A percentile compares a stretch with the other conserved stretches of the same genome.
Conservation (phyloP, 1,284 basidiomycete genomes). For the Leccinum pallidistipes region DNA sequence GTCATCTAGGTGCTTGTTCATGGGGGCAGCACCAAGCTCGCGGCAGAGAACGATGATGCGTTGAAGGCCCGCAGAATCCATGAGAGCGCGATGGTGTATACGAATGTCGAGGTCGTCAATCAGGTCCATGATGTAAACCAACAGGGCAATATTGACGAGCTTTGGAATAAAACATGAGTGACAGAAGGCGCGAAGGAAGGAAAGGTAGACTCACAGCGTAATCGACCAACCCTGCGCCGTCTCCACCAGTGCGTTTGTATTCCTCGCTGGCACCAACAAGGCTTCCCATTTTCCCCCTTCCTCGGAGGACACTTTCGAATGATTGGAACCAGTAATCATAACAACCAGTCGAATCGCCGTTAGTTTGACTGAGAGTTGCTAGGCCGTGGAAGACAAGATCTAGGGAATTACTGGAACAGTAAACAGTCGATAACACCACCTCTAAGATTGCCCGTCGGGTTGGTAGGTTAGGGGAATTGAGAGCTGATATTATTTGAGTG, state of each 20-base stretch:
- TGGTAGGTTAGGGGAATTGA: constrained; percentile 82
- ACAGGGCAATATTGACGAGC: constrained; percentile 70
- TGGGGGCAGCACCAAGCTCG: constrained; percentile 61
- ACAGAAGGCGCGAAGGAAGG: constrained; percentile 5
- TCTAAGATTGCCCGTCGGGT: constrained; percentile 85
- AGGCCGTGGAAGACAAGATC: constrained; percentile 62
- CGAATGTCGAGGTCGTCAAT: constrained; percentile 81
- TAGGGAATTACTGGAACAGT: constrained; percentile 55
- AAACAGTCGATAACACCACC: constrained; percentile 66
- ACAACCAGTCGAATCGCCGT: constrained; percentile 56
- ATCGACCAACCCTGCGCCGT: constrained; percentile 72
- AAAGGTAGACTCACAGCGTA: constrained; percentile 68
- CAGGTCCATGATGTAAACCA: constrained; percentile 63
- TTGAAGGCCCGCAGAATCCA: constrained; percentile 85
- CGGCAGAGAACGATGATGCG: constrained; percentile 75
- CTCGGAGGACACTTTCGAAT: constrained; percentile 76
- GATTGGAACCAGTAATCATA: constrained; percentile 93
- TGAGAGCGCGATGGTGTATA: constrained; percentile 82
- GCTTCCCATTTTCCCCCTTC: constrained; percentile 94
- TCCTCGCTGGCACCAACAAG: constrained; percentile 93
- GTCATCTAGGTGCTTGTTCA: constrained; percentile 70
- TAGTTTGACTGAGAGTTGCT: constrained; percentile 64
- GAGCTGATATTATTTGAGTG: constrained; percentile 79
- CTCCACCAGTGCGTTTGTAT: constrained; percentile 65
- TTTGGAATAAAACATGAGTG: constrained; percentile 33